Evolutionary conservation across 805 yeast species (phyloP).

Genomic region (Yamadazyma paraphyllophila): DNA sequence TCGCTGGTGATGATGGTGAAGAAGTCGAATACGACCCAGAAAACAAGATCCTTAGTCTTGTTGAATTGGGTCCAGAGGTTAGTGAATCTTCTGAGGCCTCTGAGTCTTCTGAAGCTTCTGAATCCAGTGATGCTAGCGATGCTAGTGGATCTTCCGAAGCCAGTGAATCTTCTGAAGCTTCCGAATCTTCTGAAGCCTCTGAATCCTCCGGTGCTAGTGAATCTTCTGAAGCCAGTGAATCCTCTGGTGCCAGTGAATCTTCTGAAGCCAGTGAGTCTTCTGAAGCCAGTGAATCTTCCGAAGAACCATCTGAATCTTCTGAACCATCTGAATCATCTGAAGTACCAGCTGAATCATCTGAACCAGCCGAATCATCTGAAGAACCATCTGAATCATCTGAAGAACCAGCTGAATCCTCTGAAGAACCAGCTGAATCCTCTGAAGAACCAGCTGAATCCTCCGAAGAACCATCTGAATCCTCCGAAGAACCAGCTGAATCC

Average conservation of each 20-base stretch:
- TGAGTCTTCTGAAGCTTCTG: neutral
- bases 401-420: neutral
- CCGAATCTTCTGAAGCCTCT: slow-evolving; percentile 28
- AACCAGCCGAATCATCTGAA: neutral
- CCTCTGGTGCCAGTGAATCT: neutral
- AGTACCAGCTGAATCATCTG: neutral
- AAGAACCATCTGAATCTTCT: slow-evolving; percentile 26
- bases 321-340: slow-evolving; percentile 20
- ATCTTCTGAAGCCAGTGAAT: neutral
- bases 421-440: neutral
- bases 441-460: neutral
- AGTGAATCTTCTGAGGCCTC: neutral
- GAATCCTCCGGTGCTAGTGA: slow-evolving; percentile 17
- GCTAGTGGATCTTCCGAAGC: slow-evolving; percentile 16
- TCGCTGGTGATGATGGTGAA: slow-evolving; percentile 19
- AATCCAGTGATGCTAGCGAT: slow-evolving; percentile 11
- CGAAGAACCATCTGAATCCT: neutral
- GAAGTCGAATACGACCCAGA: neutral
- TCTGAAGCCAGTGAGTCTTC: neutral
- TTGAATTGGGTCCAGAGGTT: neutral
- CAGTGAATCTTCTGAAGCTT: slow-evolving; percentile 22
- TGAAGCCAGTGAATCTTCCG: slow-evolving; percentile 5
- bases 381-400: neutral
- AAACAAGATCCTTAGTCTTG: neutral
- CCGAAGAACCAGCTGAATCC: slow-evolving; percentile 1